Conservation (phyloP, 2,329 filamentous ascomycete species). For the Beauveria bassiana region DNA sequence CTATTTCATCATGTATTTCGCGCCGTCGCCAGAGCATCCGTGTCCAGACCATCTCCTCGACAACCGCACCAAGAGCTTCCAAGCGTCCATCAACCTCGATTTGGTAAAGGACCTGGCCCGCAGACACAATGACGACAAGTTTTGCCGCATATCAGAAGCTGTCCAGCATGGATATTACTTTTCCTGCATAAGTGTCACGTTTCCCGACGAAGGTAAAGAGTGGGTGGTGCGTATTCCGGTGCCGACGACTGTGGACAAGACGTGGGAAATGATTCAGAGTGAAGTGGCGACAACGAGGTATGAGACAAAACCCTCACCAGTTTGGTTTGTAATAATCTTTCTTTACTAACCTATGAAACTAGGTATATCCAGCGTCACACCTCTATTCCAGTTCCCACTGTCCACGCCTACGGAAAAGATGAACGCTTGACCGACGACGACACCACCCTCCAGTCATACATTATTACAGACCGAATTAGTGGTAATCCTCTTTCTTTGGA, state of each 20-base stretch:
- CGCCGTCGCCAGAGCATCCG: too few relatives aligned
- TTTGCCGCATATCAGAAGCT: background rate
- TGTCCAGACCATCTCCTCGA: background rate
- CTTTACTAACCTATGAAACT: fast-evolving
- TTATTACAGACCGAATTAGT: background rate
- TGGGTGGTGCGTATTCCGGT: background rate
- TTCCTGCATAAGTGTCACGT: background rate
- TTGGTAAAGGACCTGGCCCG: background rate
- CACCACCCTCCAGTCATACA: background rate
- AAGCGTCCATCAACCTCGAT: background rate
- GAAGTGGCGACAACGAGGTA: background rate
- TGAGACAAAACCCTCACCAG: background rate
- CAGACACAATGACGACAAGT: background rate
- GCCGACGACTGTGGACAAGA: background rate
- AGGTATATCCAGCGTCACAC: background rate
- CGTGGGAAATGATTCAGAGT: background rate
- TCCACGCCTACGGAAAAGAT: background rate
- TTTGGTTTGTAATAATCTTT: fast-evolving
- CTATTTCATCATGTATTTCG: too few relatives aligned
- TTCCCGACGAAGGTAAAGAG: background rate
- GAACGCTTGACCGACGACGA: background rate
- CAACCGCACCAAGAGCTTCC: too few relatives aligned
- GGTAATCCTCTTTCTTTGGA: background rate
- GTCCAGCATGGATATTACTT: background rate
- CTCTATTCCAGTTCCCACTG: background rate